Conservation (phyloP, 202 grass and related monocot species). For the Schoenoplectus triqueter region DNA sequence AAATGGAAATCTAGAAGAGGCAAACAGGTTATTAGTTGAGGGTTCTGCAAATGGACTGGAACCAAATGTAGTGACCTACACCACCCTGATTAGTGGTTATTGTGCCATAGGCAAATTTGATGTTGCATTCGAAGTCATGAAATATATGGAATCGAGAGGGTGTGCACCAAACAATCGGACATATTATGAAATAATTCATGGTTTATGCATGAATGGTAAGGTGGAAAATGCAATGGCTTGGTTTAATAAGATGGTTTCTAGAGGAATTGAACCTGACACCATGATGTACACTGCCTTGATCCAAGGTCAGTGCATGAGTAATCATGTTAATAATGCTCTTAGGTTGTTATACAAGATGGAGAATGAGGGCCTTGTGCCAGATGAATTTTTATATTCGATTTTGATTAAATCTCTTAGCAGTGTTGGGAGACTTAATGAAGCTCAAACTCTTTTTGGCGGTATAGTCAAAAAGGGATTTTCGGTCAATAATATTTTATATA, state of each 20-base stretch:
- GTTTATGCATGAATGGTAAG: constrained; percentile 66
- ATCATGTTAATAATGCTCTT: constrained; percentile 72
- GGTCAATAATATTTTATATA: constrained; percentile 66
- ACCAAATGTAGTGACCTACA: constrained; percentile 76
- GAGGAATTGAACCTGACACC: constrained; percentile 58
- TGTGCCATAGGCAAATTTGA: constrained; percentile 60
- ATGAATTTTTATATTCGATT: constrained; percentile 57
- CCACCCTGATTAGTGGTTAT: constrained; percentile 68
- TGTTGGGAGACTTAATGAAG: constrained; percentile 70
- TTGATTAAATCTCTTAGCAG: constrained; percentile 80
- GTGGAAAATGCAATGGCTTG: constrained; percentile 80
- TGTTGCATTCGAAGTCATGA: constrained; percentile 56
- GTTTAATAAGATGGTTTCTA: constrained; percentile 72
- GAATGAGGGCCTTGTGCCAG: constrained; percentile 63
- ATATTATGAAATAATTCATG: constrained; percentile 83
- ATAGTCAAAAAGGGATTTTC: constrained; percentile 52
- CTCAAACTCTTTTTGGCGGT: constrained; percentile 57
- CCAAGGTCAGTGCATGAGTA: constrained; percentile 78
- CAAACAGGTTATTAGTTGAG: constrained; percentile 55
- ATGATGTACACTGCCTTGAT: constrained; percentile 75
- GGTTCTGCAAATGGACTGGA: constrained; percentile 58
- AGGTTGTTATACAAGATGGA: constrained; percentile 92
- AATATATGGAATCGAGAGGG: constrained; percentile 59
- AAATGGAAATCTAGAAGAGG: constrained; percentile 53
- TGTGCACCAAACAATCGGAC: constrained; percentile 79